A percentile compares a stretch with the other conserved stretches of the same genome.
These are phyloP conservation scores for Fusarium udum DNA, from an alignment of 2,329 filamentous ascomycete species.

Conservation along the genomic window DNA sequence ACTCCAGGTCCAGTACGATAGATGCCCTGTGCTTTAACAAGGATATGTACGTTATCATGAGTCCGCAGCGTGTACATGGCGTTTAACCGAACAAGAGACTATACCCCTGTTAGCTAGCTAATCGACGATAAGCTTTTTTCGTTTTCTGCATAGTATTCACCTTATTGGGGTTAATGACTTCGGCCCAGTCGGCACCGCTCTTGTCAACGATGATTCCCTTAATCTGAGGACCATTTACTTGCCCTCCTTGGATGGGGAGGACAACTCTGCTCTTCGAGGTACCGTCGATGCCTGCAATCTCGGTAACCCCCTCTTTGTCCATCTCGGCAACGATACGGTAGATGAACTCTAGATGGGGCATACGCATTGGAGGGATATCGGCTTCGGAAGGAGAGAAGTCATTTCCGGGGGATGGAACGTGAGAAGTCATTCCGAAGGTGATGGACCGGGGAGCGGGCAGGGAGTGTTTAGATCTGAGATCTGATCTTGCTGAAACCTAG, in stretches of 20 bases:
- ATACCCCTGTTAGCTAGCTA: background rate
- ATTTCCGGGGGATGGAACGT: constrained; percentile 33
- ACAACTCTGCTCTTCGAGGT: constrained; percentile 21
- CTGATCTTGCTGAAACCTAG: background rate
- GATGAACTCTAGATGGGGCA: constrained; percentile 35
- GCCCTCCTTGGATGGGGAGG: constrained; percentile 28
- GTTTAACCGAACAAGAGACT: constrained; percentile 23
- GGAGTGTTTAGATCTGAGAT: background rate
- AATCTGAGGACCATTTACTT: constrained; percentile 25
- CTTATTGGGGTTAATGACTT: constrained; percentile 28
- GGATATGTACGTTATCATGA: constrained; percentile 23
- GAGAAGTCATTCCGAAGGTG: constrained; percentile 2
- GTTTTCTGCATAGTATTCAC: background rate
- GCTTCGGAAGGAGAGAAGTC: background rate
- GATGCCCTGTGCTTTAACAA: constrained; percentile 32
- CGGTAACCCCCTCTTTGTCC: constrained; percentile 19
- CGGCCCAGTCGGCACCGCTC: constrained; percentile 35
- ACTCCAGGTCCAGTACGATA: constrained; percentile 30
- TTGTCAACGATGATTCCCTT: constrained; percentile 25
- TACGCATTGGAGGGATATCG: constrained; percentile 21
- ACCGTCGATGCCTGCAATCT: constrained; percentile 18
- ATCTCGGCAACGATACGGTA: constrained; percentile 38
- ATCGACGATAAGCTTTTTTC: background rate
- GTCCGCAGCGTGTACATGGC: constrained; percentile 33
- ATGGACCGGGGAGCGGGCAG: background rate